Conservation (phyloP, 108 stramenopile genomes). For the Nitzschia sp. region DNA sequence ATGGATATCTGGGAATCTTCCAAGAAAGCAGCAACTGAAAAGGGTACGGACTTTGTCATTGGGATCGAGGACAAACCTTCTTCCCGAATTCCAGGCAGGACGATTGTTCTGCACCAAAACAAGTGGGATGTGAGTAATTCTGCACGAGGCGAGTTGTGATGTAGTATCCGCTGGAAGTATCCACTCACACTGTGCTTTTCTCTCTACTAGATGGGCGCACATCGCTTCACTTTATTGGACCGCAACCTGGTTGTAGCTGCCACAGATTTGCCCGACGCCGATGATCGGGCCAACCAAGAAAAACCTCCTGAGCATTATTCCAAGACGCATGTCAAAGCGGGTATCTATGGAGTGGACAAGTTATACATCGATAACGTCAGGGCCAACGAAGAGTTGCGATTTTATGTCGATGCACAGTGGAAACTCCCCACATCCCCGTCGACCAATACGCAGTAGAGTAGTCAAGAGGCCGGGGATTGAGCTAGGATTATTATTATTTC, state of each 20-base stretch:
- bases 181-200: not conserved
- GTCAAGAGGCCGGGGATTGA: not conserved
- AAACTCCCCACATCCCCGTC: not conserved
- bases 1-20: conserved; percentile 52
- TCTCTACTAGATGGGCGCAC: conserved; percentile 66
- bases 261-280: conserved; percentile 84
- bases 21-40: conserved; percentile 35
- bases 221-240: conserved; percentile 83
- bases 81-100: conserved; percentile 64
- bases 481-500: too few relatives aligned
- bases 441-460: not conserved
- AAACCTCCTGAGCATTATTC: conserved; percentile 51
- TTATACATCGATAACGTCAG: conserved; percentile 47
- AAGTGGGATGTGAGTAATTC: conserved; percentile 62
- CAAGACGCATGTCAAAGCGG: conserved; percentile 57
- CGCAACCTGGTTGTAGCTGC: conserved; percentile 84
- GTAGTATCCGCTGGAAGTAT: not conserved
- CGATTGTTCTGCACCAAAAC: conserved; percentile 77
- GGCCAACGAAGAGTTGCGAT: conserved; percentile 40
- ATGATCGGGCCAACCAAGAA: conserved; percentile 66
- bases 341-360: conserved; percentile 59
- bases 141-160: not conserved
- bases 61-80: conserved; percentile 29
- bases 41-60: conserved; percentile 37
- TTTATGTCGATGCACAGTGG: conserved; percentile 46